These are phyloP conservation scores for Paramecium primaurelia DNA, from an alignment of 73 alveolate genomes.

Conservation along the genomic window DNA sequence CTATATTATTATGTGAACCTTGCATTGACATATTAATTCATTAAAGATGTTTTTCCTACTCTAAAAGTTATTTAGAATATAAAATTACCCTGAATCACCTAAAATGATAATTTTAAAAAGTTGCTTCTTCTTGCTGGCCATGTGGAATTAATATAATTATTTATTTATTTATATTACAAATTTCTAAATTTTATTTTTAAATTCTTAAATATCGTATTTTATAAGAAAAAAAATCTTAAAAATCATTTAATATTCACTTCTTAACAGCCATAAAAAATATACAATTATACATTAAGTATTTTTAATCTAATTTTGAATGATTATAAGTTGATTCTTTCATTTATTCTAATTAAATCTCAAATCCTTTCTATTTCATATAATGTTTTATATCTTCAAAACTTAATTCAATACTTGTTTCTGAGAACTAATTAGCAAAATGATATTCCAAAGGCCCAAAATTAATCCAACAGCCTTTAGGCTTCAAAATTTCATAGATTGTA, in stretches of 20 bases:
- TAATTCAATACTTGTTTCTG: constrained; percentile 78
- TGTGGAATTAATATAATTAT: constrained; percentile 14
- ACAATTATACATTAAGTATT: constrained; percentile 18
- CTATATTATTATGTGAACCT: constrained; percentile 85
- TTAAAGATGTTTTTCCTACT: constrained; percentile 94
- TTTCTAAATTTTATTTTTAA: background rate
- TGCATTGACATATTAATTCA: constrained; percentile 85
- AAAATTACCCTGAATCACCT: constrained; percentile 90
- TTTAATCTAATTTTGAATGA: constrained; percentile 25
- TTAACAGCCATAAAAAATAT: background rate
- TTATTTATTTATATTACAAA: background rate
- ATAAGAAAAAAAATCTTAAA: background rate
- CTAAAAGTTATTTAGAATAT: constrained; percentile 42
- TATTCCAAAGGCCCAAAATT: constrained; percentile 94
- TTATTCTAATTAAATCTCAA: constrained; percentile 67
- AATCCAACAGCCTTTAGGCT: constrained; percentile 93
- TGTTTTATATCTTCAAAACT: constrained; percentile 75
- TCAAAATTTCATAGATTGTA: constrained; percentile 82
- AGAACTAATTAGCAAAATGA: constrained; percentile 80
- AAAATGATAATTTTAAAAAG: constrained; percentile 93
- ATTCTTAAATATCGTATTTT: background rate
- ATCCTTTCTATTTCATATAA: constrained; percentile 61
- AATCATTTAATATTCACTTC: background rate
- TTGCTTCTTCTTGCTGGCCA: constrained; percentile 90
- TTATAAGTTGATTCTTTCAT: constrained; percentile 44